Conservation (phyloP, 2,329 filamentous ascomycete species). For the Beauveria bassiana region DNA sequence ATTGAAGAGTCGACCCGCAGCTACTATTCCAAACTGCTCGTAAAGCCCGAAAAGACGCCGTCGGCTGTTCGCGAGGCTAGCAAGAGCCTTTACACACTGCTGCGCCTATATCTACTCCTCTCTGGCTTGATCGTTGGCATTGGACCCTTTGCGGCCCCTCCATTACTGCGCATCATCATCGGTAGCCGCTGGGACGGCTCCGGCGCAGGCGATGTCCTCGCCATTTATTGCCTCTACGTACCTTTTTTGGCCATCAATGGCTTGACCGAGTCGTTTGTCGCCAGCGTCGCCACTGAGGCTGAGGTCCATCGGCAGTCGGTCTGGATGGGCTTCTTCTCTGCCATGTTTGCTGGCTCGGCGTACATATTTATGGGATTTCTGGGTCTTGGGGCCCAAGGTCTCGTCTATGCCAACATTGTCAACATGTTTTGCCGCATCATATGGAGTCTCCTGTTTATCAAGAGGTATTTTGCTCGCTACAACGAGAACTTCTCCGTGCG, state of each 20-base stretch:
- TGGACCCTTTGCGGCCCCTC: constrained; percentile 67
- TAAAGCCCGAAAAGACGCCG: constrained; percentile 21
- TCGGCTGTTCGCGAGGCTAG: constrained; percentile 33
- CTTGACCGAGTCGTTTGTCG: constrained; percentile 85
- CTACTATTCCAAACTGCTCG: constrained; percentile 76
- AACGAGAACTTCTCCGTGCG: constrained; percentile 25
- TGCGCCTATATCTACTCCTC: constrained; percentile 68
- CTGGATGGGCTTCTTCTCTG: constrained; percentile 80
- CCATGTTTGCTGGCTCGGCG: constrained; percentile 65
- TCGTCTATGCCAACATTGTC: constrained; percentile 80
- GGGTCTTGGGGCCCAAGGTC: constrained; percentile 64
- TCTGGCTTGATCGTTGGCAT: constrained; percentile 60
- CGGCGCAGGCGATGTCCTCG: constrained; percentile 66
- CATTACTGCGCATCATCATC: constrained; percentile 67
- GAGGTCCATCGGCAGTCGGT: constrained; percentile 71
- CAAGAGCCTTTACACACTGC: constrained; percentile 52
- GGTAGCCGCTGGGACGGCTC: constrained; percentile 68
- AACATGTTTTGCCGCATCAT: constrained; percentile 82
- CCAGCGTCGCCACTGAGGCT: constrained; percentile 68
- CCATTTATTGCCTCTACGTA: constrained; percentile 84
- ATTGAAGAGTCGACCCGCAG: constrained; percentile 89
- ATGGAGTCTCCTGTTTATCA: constrained; percentile 73
- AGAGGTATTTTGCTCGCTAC: constrained; percentile 47
- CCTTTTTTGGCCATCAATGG: constrained; percentile 89
- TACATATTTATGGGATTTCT: constrained; percentile 66